These are phyloP conservation scores for Wallacemonas sp. DNA, from an alignment of 208 protist genomes.

Conservation along the genomic window DNA sequence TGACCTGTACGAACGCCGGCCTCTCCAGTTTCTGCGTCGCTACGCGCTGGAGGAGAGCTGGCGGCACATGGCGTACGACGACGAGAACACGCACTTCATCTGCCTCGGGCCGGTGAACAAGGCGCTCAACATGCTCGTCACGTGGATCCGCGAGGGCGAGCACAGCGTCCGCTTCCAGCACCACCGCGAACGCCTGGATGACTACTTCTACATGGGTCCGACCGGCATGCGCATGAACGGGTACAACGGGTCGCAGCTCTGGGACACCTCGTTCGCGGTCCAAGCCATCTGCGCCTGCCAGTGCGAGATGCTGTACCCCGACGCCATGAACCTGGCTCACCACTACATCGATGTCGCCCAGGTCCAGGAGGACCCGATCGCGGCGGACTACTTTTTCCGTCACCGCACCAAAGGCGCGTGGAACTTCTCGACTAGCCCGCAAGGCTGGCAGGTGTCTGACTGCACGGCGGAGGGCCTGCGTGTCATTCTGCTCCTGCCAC, in stretches of 20 bases:
- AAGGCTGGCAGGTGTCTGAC: constrained; percentile 97
- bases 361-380: constrained; percentile 90
- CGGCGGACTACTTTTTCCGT: constrained; percentile 88
- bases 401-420: constrained; percentile 96
- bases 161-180: constrained; percentile 78
- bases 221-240: constrained; percentile 98
- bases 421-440: constrained; percentile 96
- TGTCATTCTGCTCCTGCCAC: constrained; percentile 74
- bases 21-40: constrained; percentile 71
- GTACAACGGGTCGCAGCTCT: constrained; percentile 98
- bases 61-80: constrained; percentile 95
- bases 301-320: constrained; percentile 57
- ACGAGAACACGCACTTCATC: constrained; percentile 96
- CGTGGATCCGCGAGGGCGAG: constrained; percentile 90
- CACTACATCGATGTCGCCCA: constrained; percentile 93
- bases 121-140: constrained; percentile 95
- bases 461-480: constrained; percentile 97
- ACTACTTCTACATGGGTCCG: constrained; percentile 96
- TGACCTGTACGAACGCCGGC: constrained; percentile 80
- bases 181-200: constrained; percentile 89
- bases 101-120: constrained; percentile 97
- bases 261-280: constrained; percentile 97
- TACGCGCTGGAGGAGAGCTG: constrained; percentile 79
- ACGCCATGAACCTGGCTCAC: constrained; percentile 84
- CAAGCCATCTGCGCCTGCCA: constrained; percentile 92